Evolutionary conservation across 768 basidiomycete species (phyloP).

Genomic region (Auricularia heimuer): DNA sequence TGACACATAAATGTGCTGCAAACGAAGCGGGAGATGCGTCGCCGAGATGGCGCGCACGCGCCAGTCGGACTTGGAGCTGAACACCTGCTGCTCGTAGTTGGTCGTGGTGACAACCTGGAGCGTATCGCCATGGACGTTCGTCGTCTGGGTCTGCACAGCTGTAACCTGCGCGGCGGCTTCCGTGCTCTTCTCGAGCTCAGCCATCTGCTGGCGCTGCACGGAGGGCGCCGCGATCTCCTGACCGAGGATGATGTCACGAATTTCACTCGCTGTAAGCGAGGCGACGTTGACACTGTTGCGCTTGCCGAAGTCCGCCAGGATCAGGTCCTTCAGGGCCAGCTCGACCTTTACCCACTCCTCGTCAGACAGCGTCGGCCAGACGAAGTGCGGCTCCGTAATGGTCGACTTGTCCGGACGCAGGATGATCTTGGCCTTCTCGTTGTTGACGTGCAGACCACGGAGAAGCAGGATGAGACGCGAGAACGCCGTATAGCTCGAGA

Average conservation of each 20-base stretch:
- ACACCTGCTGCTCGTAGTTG: slow-evolving; percentile 96
- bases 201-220: slow-evolving; percentile 97
- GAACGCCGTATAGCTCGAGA: slow-evolving; percentile 98
- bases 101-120: slow-evolving; percentile 95
- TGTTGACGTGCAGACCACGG: slow-evolving; percentile 96
- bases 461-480: slow-evolving; percentile 94
- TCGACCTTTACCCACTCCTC: slow-evolving; percentile 99
- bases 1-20: slow-evolving; percentile 98
- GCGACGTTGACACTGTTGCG: slow-evolving; percentile 98
- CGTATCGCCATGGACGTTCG: slow-evolving; percentile 93
- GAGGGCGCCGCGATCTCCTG: slow-evolving; percentile 97
- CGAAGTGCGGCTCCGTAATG: slow-evolving; percentile 94
- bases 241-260: slow-evolving; percentile 95
- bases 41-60: slow-evolving; percentile 96
- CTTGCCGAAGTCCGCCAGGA: slow-evolving; percentile 96
- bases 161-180: slow-evolving; percentile 95
- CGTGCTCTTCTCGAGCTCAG: slow-evolving; percentile 91
- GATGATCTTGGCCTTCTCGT: slow-evolving; percentile 98
- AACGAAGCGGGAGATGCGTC: slow-evolving; percentile 88
- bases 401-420: slow-evolving; percentile 95
- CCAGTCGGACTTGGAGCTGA: slow-evolving; percentile 99
- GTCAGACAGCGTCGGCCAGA: slow-evolving; percentile 88
- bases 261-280: slow-evolving; percentile 90
- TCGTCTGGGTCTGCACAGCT: slow-evolving; percentile 94
- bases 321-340: slow-evolving; percentile 96